phyloP scores from a whole-genome alignment of 2,329 filamentous ascomycete species.

The Eutypa lata region DNA sequence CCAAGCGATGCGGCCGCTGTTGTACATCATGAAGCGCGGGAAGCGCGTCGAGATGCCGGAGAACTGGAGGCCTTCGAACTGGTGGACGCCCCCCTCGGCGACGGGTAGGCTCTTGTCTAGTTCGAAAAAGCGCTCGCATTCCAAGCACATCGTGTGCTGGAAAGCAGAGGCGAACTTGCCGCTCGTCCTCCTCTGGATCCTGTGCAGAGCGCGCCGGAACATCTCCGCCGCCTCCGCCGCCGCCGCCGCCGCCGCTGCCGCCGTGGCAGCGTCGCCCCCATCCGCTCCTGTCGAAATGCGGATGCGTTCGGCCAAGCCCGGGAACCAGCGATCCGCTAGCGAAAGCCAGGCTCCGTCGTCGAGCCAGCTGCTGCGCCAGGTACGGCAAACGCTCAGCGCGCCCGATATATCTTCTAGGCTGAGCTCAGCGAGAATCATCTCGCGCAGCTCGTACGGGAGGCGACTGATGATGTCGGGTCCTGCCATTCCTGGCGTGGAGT shows the following conservation, averaged over 20 bases:
- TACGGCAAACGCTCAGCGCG: slow-evolving; percentile 16
- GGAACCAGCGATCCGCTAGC: slow-evolving; percentile 25
- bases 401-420: slow-evolving; percentile 21
- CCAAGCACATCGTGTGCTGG: slow-evolving; percentile 22
- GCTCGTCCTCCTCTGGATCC: slow-evolving; percentile 15
- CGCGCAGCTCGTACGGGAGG: slow-evolving; percentile 27
- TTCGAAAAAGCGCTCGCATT: slow-evolving; percentile 22
- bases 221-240: slow-evolving; percentile 14
- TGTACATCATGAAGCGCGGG: slow-evolving; percentile 27
- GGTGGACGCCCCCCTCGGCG: slow-evolving; percentile 25
- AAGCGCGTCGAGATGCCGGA: slow-evolving; percentile 14
- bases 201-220: slow-evolving; percentile 19
- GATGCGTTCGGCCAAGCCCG: slow-evolving; percentile 22
- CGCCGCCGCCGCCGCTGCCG: no score
- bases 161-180: slow-evolving; percentile 24
- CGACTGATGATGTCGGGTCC: slow-evolving; percentile 19
- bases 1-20: slow-evolving; percentile 26
- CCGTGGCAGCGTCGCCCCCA: not conserved
- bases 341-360: slow-evolving; percentile 27
- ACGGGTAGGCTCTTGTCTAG: slow-evolving; percentile 20
- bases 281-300: slow-evolving; percentile 9
- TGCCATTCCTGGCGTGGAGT: not conserved
- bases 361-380: slow-evolving; percentile 22
- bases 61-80: slow-evolving; percentile 18
- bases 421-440: slow-evolving; percentile 21